Conservation (phyloP, 78 protist genomes). For the Isochrysis galbana region DNA sequence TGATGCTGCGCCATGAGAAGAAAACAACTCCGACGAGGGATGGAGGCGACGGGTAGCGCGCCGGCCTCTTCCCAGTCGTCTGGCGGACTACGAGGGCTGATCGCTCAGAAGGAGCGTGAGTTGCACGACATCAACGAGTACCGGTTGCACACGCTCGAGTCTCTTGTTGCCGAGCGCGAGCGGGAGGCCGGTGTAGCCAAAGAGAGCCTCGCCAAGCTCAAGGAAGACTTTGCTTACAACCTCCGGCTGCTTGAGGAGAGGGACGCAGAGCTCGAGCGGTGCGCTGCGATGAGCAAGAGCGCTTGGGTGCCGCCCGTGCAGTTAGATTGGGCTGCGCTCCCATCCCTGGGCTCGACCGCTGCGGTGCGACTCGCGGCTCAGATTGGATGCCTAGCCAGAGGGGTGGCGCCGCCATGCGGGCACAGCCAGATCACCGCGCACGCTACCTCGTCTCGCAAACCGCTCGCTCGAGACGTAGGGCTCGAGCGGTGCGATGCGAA, state of each 20-base stretch:
- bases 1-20: too few species aligned
- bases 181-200: background rate
- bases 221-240: conserved; percentile 20
- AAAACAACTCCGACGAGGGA: too few species aligned
- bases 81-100: background rate
- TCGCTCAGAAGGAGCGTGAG: background rate
- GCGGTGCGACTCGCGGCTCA: background rate
- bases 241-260: background rate
- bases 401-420: background rate
- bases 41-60: too few species aligned
- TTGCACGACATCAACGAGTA: conserved; percentile 2
- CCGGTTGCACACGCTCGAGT: background rate
- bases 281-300: background rate
- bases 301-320: background rate
- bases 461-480: too few species aligned
- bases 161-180: background rate
- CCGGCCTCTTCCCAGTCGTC: too few species aligned
- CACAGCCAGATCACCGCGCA: background rate
- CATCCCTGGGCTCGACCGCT: background rate
- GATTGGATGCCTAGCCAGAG: too few species aligned
- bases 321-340: background rate
- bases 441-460: background rate
- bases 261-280: conserved; percentile 18
- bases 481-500: too few species aligned
- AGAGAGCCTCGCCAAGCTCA: background rate